A percentile compares a stretch with the other conserved stretches of the same genome.
These are phyloP conservation scores for Dactylonectria macrodidyma DNA, from an alignment of 2,329 filamentous ascomycete species.

Conservation along the genomic window DNA sequence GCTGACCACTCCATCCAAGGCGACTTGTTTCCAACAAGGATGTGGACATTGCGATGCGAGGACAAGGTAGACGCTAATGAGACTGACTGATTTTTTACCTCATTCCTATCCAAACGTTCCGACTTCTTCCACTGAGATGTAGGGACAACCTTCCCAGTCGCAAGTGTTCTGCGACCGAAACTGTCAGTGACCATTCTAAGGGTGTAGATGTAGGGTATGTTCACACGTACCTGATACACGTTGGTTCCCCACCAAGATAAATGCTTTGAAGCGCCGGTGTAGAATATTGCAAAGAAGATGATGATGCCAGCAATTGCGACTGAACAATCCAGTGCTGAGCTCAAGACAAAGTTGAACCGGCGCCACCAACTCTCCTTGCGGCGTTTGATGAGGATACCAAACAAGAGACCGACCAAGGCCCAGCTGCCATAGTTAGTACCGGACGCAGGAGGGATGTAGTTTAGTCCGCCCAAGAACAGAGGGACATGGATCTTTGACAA, in stretches of 20 bases:
- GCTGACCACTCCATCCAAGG: too few relatives aligned
- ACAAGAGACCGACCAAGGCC: slow-evolving; percentile 50
- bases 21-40: too few relatives aligned
- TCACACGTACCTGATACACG: slow-evolving; percentile 33
- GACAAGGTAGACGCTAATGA: too few relatives aligned
- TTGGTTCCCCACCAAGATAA: slow-evolving; percentile 52
- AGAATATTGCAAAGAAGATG: slow-evolving; percentile 53
- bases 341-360: slow-evolving; percentile 52
- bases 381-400: slow-evolving; percentile 46
- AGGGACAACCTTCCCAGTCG: too few relatives aligned
- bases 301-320: slow-evolving; percentile 51
- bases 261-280: slow-evolving; percentile 46
- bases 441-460: slow-evolving; percentile 52
- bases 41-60: too few relatives aligned
- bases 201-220: too few relatives aligned
- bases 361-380: slow-evolving; percentile 49
- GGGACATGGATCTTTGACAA: slow-evolving; percentile 50
- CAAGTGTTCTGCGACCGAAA: too few relatives aligned
- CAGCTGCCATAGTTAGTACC: slow-evolving; percentile 53
- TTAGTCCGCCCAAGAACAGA: slow-evolving; percentile 50
- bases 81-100: too few relatives aligned
- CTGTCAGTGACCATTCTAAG: too few relatives aligned
- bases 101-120: too few relatives aligned
- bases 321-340: slow-evolving; percentile 51
- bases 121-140: too few relatives aligned